phyloP scores from a whole-genome alignment of 371 early-diverging fungal species.

The Circinella umbellata region DNA sequence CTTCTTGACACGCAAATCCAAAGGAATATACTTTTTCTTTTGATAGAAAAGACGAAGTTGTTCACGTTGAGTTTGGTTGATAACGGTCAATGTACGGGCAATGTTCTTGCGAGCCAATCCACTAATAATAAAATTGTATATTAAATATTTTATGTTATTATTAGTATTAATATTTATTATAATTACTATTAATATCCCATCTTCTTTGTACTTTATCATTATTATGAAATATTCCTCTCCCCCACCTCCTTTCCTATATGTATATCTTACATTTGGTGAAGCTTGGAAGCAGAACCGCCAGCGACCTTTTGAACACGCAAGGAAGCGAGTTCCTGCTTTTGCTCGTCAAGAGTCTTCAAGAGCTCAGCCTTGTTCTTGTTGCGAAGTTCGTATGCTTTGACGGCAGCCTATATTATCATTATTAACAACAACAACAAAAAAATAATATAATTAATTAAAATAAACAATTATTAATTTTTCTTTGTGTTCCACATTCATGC shows the following conservation, averaged over 20 bases:
- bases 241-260: background rate
- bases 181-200: too few relatives aligned
- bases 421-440: slow-evolving; percentile 18
- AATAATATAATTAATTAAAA: slow-evolving; percentile 27
- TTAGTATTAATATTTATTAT: too few relatives aligned
- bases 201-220: too few relatives aligned
- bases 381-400: slow-evolving; percentile 92
- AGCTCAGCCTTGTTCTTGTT: slow-evolving; percentile 91
- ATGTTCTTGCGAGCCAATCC: slow-evolving; percentile 87
- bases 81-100: slow-evolving; percentile 93
- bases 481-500: background rate
- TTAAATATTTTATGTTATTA: background rate
- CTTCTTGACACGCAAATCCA: slow-evolving; percentile 95
- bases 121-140: slow-evolving; percentile 35
- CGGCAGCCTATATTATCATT: slow-evolving; percentile 55
- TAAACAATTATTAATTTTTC: too few relatives aligned
- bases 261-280: slow-evolving; percentile 77
- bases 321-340: slow-evolving; percentile 90
- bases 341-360: slow-evolving; percentile 84
- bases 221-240: background rate
- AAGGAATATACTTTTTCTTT: slow-evolving; percentile 90
- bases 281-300: slow-evolving; percentile 74
- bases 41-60: slow-evolving; percentile 83
- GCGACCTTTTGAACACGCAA: slow-evolving; percentile 93
- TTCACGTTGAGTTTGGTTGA: slow-evolving; percentile 87